Conservation (phyloP, 2,329 filamentous ascomycete species). For the Arthroderma uncinatum region DNA sequence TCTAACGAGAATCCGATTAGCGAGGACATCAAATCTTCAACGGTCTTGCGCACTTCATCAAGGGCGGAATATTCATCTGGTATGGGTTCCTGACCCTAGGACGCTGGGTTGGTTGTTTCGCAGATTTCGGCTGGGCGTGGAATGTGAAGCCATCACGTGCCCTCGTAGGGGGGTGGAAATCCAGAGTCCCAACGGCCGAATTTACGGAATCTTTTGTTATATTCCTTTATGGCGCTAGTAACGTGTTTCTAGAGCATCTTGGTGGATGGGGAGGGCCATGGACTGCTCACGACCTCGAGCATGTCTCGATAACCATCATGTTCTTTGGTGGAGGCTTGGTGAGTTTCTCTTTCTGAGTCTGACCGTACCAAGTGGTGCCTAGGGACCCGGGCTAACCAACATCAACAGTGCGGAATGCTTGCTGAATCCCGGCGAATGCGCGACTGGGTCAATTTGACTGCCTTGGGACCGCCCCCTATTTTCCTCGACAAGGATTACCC, state of each 20-base stretch:
- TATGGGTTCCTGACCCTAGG: constrained; percentile 78
- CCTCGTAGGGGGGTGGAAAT: constrained; percentile 51
- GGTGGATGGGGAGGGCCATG: constrained; percentile 59
- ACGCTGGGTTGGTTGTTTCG: constrained; percentile 81
- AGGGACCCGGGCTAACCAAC: constrained; percentile 13
- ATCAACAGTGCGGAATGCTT: constrained; percentile 61
- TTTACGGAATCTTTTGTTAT: constrained; percentile 85
- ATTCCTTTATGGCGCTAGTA: constrained; percentile 76
- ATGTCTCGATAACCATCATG: constrained; percentile 81
- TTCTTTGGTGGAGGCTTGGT: constrained; percentile 88
- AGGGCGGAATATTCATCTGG: constrained; percentile 91
- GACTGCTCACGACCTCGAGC: constrained; percentile 73
- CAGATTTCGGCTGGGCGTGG: constrained; percentile 90
- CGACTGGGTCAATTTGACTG: constrained; percentile 38
- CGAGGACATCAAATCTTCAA: constrained; percentile 61
- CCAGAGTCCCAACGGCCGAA: constrained; percentile 60
- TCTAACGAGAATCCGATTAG: constrained; percentile 32
- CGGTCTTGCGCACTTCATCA: constrained; percentile 85
- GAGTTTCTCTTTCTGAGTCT: constrained; percentile 19
- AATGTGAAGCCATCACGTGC: constrained; percentile 60
- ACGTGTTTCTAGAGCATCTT: constrained; percentile 87
- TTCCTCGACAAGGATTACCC: constrained; percentile 5
- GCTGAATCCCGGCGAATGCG: constrained; percentile 64
- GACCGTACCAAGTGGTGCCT: background rate
- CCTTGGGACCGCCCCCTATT: constrained; percentile 2